phyloP scores from a whole-genome alignment of 2,329 filamentous ascomycete species.

The Hypomyces rosellus region DNA sequence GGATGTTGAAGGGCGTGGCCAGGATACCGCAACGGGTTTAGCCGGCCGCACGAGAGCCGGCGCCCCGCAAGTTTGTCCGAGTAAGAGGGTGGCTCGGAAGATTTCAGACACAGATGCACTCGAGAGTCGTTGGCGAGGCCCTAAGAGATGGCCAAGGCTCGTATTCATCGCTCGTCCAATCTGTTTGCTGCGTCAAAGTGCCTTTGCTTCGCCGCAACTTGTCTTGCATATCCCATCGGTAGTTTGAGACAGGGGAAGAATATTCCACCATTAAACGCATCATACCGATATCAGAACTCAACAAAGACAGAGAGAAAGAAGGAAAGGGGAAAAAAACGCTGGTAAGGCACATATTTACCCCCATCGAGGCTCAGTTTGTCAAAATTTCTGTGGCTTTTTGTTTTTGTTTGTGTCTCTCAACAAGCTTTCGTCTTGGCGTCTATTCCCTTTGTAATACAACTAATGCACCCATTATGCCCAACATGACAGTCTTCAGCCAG shows the following conservation, averaged over 20 bases:
- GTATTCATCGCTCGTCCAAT: too few species aligned
- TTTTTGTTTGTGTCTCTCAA: slow-evolving; percentile 2
- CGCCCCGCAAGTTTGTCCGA: too few species aligned
- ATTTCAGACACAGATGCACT: too few species aligned
- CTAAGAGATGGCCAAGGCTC: too few species aligned
- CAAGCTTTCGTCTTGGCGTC: slow-evolving; percentile 4
- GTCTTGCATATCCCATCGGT: too few species aligned
- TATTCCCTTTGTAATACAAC: slow-evolving; percentile 90
- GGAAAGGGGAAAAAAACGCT: slow-evolving; percentile 2
- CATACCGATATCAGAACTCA: background rate
- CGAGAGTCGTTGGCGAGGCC: too few species aligned
- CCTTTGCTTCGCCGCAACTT: too few species aligned
- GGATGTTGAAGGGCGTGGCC: background rate
- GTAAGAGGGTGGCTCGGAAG: too few species aligned
- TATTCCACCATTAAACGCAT: background rate
- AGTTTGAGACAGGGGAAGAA: too few species aligned
- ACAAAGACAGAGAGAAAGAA: background rate
- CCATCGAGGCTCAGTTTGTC: background rate
- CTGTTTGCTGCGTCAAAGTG: too few species aligned
- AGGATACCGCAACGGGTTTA: too few species aligned
- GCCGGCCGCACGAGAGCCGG: too few species aligned
- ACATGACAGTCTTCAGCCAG: slow-evolving; percentile 92
- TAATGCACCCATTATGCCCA: slow-evolving; percentile 90
- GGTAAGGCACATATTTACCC: background rate
- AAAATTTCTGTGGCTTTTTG: slow-evolving; percentile 1